phyloP scores from a whole-genome alignment of 129 eudicot species.

The Flaveria bidentis region DNA sequence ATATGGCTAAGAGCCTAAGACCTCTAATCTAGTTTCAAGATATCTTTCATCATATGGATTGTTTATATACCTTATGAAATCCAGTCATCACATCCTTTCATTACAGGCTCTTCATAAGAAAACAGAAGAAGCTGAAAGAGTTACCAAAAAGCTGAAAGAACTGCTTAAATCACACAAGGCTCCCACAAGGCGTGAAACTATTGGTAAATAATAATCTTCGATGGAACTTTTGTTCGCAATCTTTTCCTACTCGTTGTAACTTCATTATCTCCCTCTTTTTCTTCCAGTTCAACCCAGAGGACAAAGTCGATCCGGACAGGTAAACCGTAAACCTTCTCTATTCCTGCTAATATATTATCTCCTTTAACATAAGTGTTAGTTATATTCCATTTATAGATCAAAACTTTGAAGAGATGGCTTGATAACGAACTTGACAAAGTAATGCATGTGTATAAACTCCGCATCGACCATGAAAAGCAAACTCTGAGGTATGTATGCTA shows the following conservation, averaged over 20 bases:
- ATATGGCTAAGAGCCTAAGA: not conserved
- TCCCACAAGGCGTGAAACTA: conserved; percentile 48
- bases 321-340: conserved; percentile 28
- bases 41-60: not conserved
- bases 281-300: conserved; percentile 61
- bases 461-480: conserved; percentile 77
- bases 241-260: conserved; percentile 16
- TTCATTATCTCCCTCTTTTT: conserved; percentile 12
- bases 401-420: conserved; percentile 80
- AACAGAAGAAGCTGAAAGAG: conserved; percentile 78
- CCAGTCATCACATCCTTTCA: not conserved
- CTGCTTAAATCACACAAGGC: conserved; percentile 63
- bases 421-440: conserved; percentile 85
- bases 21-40: not conserved
- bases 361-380: not conserved
- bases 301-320: conserved; percentile 66
- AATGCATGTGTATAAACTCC: conserved; percentile 83
- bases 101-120: conserved; percentile 68
- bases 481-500: conserved; percentile 59
- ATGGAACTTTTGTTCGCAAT: conserved; percentile 12
- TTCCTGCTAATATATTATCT: not conserved
- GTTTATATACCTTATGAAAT: not conserved
- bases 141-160: conserved; percentile 67
- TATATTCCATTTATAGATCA: conserved; percentile 47
- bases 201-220: conserved; percentile 42